These are phyloP conservation scores for Rhodomyrtus tomentosa DNA, from an alignment of 345 rosid genomes.

Conservation along the genomic window DNA sequence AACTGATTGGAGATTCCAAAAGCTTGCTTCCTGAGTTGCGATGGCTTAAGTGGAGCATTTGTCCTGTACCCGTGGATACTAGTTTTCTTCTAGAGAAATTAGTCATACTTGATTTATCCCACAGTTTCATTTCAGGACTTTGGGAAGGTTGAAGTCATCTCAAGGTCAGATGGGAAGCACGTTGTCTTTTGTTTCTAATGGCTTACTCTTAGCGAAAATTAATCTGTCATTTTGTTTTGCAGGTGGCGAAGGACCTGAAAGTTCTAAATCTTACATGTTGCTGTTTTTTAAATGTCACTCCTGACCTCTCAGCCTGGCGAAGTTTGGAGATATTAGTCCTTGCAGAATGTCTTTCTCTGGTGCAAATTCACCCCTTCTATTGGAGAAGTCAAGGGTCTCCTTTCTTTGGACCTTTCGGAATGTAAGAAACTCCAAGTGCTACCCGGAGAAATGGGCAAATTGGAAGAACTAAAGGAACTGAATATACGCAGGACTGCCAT, in stretches of 20 bases:
- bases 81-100: background rate
- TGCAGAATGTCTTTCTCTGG: rapidly evolving
- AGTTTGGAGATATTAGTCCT: background rate
- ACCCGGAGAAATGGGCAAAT: background rate
- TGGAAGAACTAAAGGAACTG: background rate
- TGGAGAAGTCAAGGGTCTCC: background rate
- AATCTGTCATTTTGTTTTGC: background rate
- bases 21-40: background rate
- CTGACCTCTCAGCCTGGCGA: background rate
- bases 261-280: background rate
- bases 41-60: rapidly evolving
- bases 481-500: background rate
- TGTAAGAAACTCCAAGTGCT: background rate
- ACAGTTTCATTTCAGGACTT: background rate
- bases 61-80: background rate
- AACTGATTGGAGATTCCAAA: background rate
- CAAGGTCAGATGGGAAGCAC: background rate
- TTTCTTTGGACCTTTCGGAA: background rate
- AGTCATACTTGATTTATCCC: rapidly evolving
- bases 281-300: background rate
- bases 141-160: background rate
- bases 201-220: rapidly evolving
- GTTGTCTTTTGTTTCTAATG: background rate
- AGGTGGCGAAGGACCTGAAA: background rate
- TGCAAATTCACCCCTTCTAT: background rate